phyloP scores from a whole-genome alignment of 371 early-diverging fungal species.

The Dichotomocladium elegans region DNA sequence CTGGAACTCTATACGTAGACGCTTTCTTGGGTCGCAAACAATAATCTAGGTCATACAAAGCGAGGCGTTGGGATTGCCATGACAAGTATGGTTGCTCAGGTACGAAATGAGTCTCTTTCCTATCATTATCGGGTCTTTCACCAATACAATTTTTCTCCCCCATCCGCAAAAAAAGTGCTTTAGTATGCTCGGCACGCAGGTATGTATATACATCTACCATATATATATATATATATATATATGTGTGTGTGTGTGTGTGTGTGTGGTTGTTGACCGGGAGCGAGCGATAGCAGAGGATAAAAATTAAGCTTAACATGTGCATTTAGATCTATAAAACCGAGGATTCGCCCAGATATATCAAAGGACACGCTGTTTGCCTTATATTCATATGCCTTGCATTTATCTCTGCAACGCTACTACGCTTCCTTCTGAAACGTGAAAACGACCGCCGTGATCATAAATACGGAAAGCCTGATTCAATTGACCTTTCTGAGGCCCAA shows the following conservation, averaged over 20 bases:
- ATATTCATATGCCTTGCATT: constrained; percentile 26
- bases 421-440: constrained; percentile 39
- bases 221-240: neutral
- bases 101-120: too few species aligned
- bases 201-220: neutral
- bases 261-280: neutral
- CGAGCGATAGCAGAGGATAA: too few species aligned
- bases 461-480: constrained; percentile 23
- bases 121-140: too few species aligned
- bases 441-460: constrained; percentile 38
- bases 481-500: constrained; percentile 12
- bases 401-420: constrained; percentile 27
- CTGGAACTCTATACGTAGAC: too few species aligned
- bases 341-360: constrained; percentile 47
- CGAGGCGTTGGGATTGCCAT: constrained; percentile 52
- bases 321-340: constrained; percentile 37
- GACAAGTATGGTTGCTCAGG: constrained; percentile 48
- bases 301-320: neutral
- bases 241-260: neutral
- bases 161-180: constrained; percentile 45
- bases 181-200: constrained; percentile 55
- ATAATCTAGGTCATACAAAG: constrained; percentile 54
- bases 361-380: constrained; percentile 50
- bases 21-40: constrained; percentile 55
- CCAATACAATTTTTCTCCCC: too few species aligned